Base-by-base conservation (phyloP, 2,329 filamentous ascomycete genomes). In the Talaromyces sp. region DNA sequence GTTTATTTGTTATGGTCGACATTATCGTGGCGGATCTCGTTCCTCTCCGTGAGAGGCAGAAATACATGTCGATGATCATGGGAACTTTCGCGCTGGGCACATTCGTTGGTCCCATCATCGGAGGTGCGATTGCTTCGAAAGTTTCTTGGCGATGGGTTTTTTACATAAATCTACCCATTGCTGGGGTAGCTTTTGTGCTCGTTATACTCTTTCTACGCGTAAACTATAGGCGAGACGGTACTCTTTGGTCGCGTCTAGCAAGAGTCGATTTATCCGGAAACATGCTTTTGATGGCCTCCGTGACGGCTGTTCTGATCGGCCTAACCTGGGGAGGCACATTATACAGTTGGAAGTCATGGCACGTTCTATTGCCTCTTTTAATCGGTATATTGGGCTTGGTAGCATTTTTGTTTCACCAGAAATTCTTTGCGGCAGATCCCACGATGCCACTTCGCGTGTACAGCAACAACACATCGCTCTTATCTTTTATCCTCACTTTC, bases 21-120 rank as follows among this genome's bases (percentile, higher is more conserved):
- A 80, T 85, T 48, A 78, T 78, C 50, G 79, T 85, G 33, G 77
- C 77, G 6, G 83, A 85, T 69, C 64, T 85, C 50, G 84, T 85
- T 65, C 77, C 76, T n/a, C 70, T 79, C 22, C 47, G 22, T 8
- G 47, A 50, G 47, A 50, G 47, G 22, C 47, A 50, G 47, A 50
- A 50, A 27, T 50, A 50, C 22, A 50, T 50, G 47, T 50, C 47
- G 2, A 50, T 50, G 47, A 27, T 50, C 14, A 50, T 50, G 47
- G 47, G 22, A 22, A 48, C 45, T 14, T 48, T 24, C 14, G 45
- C 45, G 22, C 45, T 48, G 19, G 45, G 45, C 47, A 50, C 47
- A 27, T 50, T 50, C 14, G 19, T 50, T 27, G 47, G 47, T 27
- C 47, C 47, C 47, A 50, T 27, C 5, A 27, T 50, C 22, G 47